Evolutionary conservation across 2,329 filamentous ascomycete genomes (phyloP).

Genomic region (Pestalotiopsis sp.): DNA sequence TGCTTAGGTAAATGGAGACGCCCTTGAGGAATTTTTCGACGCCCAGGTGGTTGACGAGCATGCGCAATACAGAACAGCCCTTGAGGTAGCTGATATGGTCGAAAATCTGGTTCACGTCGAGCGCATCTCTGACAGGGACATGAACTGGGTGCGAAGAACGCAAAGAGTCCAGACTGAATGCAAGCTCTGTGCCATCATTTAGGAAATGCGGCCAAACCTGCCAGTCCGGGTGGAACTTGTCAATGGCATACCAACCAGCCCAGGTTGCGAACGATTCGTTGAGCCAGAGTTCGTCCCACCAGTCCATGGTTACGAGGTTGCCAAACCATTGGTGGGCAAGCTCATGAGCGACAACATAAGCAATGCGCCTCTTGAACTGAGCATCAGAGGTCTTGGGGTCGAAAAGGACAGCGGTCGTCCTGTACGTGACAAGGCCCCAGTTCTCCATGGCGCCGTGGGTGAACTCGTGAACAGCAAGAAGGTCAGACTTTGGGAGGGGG

Average conservation of each 20-base stretch:
- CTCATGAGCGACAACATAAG: slow-evolving; percentile 98
- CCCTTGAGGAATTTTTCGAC: slow-evolving; percentile 88
- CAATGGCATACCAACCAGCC: slow-evolving; percentile 93
- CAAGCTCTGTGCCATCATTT: slow-evolving; percentile 90
- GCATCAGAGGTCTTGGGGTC: slow-evolving; percentile 91
- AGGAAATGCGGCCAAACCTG: slow-evolving; percentile 98
- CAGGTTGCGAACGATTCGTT: slow-evolving; percentile 98
- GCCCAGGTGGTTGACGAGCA: slow-evolving; percentile 90
- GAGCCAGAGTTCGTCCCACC: slow-evolving; percentile 93
- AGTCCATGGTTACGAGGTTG: slow-evolving; percentile 95
- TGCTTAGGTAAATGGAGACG: slow-evolving; percentile 86
- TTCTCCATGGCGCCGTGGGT: slow-evolving; percentile 90
- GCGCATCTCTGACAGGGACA: slow-evolving; percentile 88
- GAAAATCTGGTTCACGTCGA: slow-evolving; percentile 98
- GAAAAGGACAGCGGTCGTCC: slow-evolving; percentile 94
- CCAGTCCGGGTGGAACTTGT: slow-evolving; percentile 95
- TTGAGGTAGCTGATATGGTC: slow-evolving; percentile 97
- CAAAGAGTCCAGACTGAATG: slow-evolving; percentile 86
- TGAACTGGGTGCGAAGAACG: slow-evolving; percentile 95
- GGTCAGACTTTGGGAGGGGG: slow-evolving; percentile 87
- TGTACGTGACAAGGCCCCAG: slow-evolving; percentile 95
- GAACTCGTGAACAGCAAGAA: slow-evolving; percentile 92
- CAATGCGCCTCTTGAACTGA: slow-evolving; percentile 89
- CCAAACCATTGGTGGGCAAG: slow-evolving; percentile 97
- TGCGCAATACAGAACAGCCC: slow-evolving; percentile 93